These are phyloP conservation scores for Debaryomyces prosopidis DNA, from an alignment of 805 yeast species.

Conservation along the genomic window DNA sequence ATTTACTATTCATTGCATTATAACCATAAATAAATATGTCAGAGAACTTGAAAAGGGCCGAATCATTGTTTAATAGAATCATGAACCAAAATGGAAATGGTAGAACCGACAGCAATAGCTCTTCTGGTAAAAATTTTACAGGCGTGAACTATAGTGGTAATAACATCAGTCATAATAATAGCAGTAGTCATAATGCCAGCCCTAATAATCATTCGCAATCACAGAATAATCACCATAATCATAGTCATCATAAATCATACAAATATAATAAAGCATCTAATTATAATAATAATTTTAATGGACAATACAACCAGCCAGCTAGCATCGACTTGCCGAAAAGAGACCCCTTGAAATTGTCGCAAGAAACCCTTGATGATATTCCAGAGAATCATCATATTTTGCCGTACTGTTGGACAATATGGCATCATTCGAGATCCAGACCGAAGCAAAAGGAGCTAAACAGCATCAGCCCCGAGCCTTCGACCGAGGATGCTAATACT, in stretches of 20 bases:
- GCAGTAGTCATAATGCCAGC: conserved; percentile 1
- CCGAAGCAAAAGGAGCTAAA: conserved; percentile 14
- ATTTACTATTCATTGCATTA: neutral
- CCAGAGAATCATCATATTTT: conserved; percentile 38
- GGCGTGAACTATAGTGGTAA: neutral
- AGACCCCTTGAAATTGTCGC: conserved; percentile 36
- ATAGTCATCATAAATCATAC: conserved; percentile 8
- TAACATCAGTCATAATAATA: neutral
- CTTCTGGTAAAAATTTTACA: neutral
- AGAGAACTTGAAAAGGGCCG: conserved; percentile 48
- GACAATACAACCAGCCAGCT: conserved; percentile 7
- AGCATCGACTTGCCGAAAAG: conserved; percentile 30
- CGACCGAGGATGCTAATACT: conserved; percentile 11
- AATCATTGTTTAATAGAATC: conserved; percentile 45
- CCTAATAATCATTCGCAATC: conserved; percentile 6
- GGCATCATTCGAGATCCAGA: conserved; percentile 45
- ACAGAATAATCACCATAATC: neutral
- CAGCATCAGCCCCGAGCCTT: conserved; percentile 2
- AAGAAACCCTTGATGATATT: conserved; percentile 25
- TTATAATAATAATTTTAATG: conserved; percentile 6
- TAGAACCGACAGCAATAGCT: neutral
- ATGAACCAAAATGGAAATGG: conserved; percentile 35
- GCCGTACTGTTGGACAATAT: conserved; percentile 50
- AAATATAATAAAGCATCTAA: conserved; percentile 10
- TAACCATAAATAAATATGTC: conserved; percentile 29